A percentile compares a stretch with the other conserved stretches of the same genome.
Conservation (phyloP, 306 rosid species). For the Biancaea sappan region DNA sequence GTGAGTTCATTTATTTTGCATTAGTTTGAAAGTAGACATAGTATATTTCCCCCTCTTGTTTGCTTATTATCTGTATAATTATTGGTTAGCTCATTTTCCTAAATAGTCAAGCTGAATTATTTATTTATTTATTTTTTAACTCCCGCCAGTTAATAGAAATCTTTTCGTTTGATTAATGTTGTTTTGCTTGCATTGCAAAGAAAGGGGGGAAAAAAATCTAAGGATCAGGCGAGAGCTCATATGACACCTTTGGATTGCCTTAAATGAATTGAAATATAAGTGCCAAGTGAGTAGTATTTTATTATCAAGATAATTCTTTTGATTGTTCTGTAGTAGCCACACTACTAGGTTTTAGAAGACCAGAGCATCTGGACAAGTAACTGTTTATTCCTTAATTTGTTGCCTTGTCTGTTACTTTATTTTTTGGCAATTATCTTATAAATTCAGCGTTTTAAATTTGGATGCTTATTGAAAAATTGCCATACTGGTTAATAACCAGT, state of each 20-base stretch:
- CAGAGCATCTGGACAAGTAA: not conserved
- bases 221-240: not conserved
- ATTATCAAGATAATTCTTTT: not conserved
- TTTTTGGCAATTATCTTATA: not conserved
- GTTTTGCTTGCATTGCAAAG: not conserved
- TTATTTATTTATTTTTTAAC: too few relatives aligned
- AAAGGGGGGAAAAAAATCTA: not conserved
- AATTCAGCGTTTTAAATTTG: not conserved
- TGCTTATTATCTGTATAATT: not conserved
- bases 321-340: not conserved
- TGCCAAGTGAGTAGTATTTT: not conserved
- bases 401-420: conserved; percentile 15
- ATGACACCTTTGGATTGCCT: not conserved
- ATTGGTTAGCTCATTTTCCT: not conserved
- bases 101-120: not conserved
- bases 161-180: not conserved
- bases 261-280: not conserved
- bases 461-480: conserved; percentile 27
- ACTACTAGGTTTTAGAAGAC: not conserved
- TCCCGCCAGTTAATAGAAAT: not conserved
- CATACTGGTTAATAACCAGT: not conserved
- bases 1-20: not conserved
- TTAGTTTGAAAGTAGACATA: not conserved
- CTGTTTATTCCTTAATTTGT: not conserved
- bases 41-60: not conserved